Evolutionary conservation across 495 filamentous ascomycete genomes (phyloP), one percentile per base, ranked within the genome.

Genomic region (Xylaria acuta): DNA sequence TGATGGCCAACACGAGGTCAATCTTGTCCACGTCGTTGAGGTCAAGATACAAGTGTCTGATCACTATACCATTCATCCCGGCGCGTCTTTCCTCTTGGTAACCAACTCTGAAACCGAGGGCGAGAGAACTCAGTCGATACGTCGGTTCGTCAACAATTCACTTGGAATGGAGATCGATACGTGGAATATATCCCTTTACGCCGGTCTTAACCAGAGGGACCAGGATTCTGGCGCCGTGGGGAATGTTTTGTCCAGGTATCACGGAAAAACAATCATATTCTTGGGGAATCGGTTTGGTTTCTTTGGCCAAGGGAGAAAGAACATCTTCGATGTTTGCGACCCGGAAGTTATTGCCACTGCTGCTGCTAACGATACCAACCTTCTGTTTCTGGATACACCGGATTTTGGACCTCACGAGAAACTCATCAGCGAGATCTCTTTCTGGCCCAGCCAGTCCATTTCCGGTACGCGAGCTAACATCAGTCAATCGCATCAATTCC

Each of bases 401-500:
- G 59, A 63, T 41, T 63, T 63, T 25, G 22, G 43, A 43, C 59
- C 36, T 18, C 59, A 63, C 22, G 34, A 63, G 59, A 41, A 63
- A 43, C 59, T 63, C 38, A 63, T 63, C 59, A 63, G 59, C 20
- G 59, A 41, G 36, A 41, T 41, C 38, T 40, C 22, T 43, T 63
- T 63, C 59, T 63, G 59, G 59, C 59, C 59, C 9, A 63, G 38
- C 11, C 59, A 63, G 38, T 5, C 59, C 12, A 14, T 63, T 14
- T 18, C 59, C 30, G 9, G 11, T 43, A 40, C n/a, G 34, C 59
- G 59, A 63, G 36, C 38, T 30, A 16, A 43, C 59, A 63, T 63
- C 38, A n/a, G 32, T n/a, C 59, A 63, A 41, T 63, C 59, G 59
- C 59, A 63, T 63, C 59, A 63, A 63, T 63, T 63, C 59, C 18